Percentiles rank a stretch among this genome's conserved stretches.
Conservation (phyloP, 2,329 filamentous ascomycete genomes). For the Fusarium sororula region DNA sequence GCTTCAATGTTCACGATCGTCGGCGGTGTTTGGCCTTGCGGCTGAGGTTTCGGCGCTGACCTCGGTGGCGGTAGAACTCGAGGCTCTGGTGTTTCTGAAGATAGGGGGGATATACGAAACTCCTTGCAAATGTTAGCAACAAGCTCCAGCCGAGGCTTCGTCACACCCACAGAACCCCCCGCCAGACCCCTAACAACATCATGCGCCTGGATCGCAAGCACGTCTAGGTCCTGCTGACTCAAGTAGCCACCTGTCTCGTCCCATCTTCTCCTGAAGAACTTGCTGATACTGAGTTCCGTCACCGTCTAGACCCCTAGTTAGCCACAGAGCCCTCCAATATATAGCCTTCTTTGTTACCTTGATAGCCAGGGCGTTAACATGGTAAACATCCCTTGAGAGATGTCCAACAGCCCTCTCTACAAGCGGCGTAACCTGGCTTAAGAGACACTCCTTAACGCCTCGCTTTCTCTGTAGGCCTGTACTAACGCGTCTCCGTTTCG, state of each 20-base stretch:
- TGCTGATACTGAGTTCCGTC: conserved; percentile 34
- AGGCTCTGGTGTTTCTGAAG: neutral
- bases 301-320: conserved; percentile 33
- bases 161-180: conserved; percentile 31
- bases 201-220: conserved; percentile 24
- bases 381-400: conserved; percentile 39
- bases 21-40: neutral
- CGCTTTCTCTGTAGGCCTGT: conserved; percentile 22
- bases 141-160: neutral
- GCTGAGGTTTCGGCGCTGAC: neutral
- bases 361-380: conserved; percentile 42
- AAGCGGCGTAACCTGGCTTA: conserved; percentile 46
- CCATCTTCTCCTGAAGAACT: conserved; percentile 36
- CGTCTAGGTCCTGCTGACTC: conserved; percentile 22
- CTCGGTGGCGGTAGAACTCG: neutral
- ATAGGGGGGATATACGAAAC: neutral
- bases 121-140: conserved; percentile 11
- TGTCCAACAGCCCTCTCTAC: conserved; percentile 39
- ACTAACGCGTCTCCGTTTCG: conserved; percentile 46
- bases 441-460: conserved; percentile 40
- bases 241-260: conserved; percentile 36
- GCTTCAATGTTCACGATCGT: neutral
- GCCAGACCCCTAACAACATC: conserved; percentile 36
- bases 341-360: conserved; percentile 37
- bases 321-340: neutral